Percentiles rank a stretch among this genome's conserved stretches.
Evolutionary conservation across 805 yeast genomes (phyloP).

Genomic region (Tetrapisispora pingtungensis): DNA sequence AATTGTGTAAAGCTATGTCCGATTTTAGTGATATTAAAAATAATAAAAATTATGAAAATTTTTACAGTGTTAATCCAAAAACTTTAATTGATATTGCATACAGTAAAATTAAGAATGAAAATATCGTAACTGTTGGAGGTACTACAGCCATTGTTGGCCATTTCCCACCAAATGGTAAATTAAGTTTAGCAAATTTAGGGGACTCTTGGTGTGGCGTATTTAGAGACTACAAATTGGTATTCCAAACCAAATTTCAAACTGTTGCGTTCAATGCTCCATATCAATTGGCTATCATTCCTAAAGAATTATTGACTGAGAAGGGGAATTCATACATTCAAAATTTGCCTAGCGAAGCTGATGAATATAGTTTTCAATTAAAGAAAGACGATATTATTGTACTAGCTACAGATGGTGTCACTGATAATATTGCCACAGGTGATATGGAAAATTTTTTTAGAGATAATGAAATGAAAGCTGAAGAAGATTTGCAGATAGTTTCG

Average conservation of each 20-base stretch:
- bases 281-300: conserved; percentile 80
- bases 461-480: conserved; percentile 15
- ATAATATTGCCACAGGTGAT: conserved; percentile 67
- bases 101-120: conserved; percentile 38
- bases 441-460: conserved; percentile 60
- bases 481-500: conserved; percentile 39
- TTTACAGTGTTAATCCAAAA: conserved; percentile 30
- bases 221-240: conserved; percentile 49
- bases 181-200: conserved; percentile 74
- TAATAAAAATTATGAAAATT: neutral
- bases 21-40: conserved; percentile 10
- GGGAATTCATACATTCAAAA: conserved; percentile 63
- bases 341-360: conserved; percentile 58
- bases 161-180: conserved; percentile 39
- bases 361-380: conserved; percentile 51
- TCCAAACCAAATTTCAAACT: conserved; percentile 67
- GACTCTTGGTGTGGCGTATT: conserved; percentile 93
- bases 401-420: conserved; percentile 92
- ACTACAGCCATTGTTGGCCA: conserved; percentile 87
- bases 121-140: conserved; percentile 76
- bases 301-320: conserved; percentile 43
- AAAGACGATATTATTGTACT: conserved; percentile 69
- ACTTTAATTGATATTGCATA: conserved; percentile 49
- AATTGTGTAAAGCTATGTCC: conserved; percentile 52
- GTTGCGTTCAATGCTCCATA: conserved; percentile 88